These are phyloP conservation scores for Furcasterigmium sp. DNA, from an alignment of 2,329 filamentous ascomycete genomes.

Conservation along the genomic window DNA sequence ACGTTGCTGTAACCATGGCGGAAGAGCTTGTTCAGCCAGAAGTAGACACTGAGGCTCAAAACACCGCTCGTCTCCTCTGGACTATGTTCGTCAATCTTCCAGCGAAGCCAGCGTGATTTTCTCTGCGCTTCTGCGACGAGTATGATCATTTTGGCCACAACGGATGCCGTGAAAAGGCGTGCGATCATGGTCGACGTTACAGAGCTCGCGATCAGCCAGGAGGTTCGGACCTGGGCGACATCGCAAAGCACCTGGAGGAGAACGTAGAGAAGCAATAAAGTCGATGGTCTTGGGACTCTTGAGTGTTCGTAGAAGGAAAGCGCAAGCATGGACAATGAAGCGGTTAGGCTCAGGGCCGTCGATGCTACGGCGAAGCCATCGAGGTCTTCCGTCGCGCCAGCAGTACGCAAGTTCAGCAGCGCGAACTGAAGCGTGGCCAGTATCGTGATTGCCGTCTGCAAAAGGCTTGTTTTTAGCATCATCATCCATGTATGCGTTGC, in stretches of 20 bases:
- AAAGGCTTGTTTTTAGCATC: too few relatives aligned
- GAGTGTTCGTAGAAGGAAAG: slow-evolving; percentile 23
- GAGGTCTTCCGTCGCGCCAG: slow-evolving; percentile 21
- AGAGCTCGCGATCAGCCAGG: slow-evolving; percentile 31
- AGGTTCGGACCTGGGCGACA: slow-evolving; percentile 32
- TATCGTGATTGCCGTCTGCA: slow-evolving; percentile 12
- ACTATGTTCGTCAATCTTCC: slow-evolving; percentile 32
- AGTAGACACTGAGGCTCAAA: slow-evolving; percentile 22
- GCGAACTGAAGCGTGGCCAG: slow-evolving; percentile 26
- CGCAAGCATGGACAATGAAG: slow-evolving; percentile 16
- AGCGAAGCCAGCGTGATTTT: slow-evolving; percentile 32
- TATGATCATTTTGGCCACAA: slow-evolving; percentile 29
- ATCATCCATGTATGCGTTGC: too few relatives aligned
- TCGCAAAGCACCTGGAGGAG: slow-evolving; percentile 42
- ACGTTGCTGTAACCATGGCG: slow-evolving; percentile 24
- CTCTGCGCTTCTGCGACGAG: slow-evolving; percentile 30
- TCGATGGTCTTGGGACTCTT: slow-evolving; percentile 32
- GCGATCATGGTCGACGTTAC: slow-evolving; percentile 14
- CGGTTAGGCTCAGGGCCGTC: too few relatives aligned
- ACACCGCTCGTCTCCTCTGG: slow-evolving; percentile 29
- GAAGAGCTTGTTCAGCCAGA: slow-evolving; percentile 30
- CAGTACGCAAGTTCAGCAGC: too few relatives aligned
- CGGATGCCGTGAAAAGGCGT: slow-evolving; percentile 25
- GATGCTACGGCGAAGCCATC: slow-evolving; percentile 22
- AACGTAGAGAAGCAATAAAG: slow-evolving; percentile 30